phyloP scores from a whole-genome alignment of 805 yeast species.

The Yarrowia sp. region DNA sequence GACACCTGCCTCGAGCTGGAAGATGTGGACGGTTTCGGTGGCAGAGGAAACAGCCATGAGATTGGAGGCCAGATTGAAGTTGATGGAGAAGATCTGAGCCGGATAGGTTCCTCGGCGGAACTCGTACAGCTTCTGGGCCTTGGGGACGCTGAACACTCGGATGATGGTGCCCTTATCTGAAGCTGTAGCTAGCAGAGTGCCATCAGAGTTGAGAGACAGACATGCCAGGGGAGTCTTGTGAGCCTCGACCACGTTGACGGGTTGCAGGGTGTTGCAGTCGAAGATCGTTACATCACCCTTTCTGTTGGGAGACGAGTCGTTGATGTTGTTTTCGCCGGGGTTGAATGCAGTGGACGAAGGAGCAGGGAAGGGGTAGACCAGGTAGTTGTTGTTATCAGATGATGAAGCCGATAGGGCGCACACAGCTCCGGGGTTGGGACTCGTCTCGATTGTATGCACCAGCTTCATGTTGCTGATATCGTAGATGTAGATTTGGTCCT shows the following conservation, averaged over 20 bases:
- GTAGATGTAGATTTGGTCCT: constrained; percentile 84
- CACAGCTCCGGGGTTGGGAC: constrained; percentile 55
- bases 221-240: constrained; percentile 80
- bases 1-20: constrained; percentile 57
- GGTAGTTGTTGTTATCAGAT: constrained; percentile 54
- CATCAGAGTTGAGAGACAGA: constrained; percentile 73
- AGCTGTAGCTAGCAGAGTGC: constrained; percentile 84
- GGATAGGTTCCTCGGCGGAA: constrained; percentile 88
- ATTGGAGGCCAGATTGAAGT: constrained; percentile 73
- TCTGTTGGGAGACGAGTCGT: constrained; percentile 41
- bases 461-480: constrained; percentile 90
- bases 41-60: constrained; percentile 84
- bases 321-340: constrained; percentile 39
- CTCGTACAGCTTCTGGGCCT: constrained; percentile 64
- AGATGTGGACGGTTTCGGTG: constrained; percentile 92
- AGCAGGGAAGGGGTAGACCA: constrained; percentile 63
- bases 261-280: constrained; percentile 75
- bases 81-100: constrained; percentile 76
- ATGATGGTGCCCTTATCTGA: constrained; percentile 90
- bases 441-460: constrained; percentile 69
- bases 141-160: constrained; percentile 73
- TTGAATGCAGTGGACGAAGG: constrained; percentile 44
- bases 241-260: constrained; percentile 82
- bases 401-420: constrained; percentile 51
- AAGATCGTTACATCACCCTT: constrained; percentile 78